phyloP scores from a whole-genome alignment of 305 asterid species.

The Fraxinus paxiana region DNA sequence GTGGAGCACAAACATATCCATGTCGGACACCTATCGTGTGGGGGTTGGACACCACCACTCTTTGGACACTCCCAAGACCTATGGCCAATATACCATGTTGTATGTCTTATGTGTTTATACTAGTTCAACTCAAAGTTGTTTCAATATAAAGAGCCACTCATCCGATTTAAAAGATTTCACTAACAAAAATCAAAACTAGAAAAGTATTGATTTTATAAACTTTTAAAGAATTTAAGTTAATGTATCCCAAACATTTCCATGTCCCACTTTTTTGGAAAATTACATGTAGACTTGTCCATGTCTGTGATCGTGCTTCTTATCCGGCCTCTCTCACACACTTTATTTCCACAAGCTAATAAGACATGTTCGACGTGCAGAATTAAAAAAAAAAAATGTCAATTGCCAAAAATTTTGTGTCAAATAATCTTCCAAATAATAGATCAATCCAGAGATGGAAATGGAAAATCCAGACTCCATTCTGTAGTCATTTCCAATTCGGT shows the following conservation, averaged over 20 bases:
- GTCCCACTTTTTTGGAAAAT: neutral
- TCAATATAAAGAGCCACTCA: neutral
- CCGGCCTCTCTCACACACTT: neutral
- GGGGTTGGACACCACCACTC: neutral
- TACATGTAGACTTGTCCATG: neutral
- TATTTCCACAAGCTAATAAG: conserved; percentile 1
- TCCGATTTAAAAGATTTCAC: neutral
- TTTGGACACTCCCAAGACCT: neutral
- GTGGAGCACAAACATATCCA: neutral
- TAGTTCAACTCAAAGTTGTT: neutral
- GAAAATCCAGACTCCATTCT: neutral
- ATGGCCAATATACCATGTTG: neutral
- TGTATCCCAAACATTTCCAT: neutral
- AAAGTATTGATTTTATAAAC: neutral
- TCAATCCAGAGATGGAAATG: neutral
- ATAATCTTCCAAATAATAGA: neutral
- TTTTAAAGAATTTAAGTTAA: neutral
- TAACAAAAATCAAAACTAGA: neutral
- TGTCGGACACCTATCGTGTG: neutral
- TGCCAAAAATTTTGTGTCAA: neutral
- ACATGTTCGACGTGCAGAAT: neutral
- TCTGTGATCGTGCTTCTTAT: neutral
- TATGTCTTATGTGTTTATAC: neutral
- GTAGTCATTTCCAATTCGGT: neutral
- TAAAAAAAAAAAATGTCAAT: neutral